Base-by-base conservation (phyloP, 108 stramenopile species). In the Aurantiochytrium sp. region DNA sequence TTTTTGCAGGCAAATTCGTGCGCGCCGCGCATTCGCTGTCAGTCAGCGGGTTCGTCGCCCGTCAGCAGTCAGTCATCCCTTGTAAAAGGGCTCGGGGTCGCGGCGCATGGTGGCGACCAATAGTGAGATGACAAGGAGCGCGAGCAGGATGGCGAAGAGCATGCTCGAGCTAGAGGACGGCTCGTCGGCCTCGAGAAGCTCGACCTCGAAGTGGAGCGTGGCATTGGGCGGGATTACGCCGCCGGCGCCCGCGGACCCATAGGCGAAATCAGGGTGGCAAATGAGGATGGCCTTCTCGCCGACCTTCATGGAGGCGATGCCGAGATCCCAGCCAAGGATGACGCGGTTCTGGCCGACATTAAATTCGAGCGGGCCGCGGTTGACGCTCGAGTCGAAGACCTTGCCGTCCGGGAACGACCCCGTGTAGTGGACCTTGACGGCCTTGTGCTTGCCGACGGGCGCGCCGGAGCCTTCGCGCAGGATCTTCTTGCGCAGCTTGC, bases 161-260 rank as follows among this genome's bases (percentile, higher is more conserved):
- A 41, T 30, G 45, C n/a, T 15, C 15, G 31, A 68, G 27, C 30
- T 22, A 6, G 42, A 41, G n/a, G 73, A 30, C 6, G 73, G 19
- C n/a, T 81, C 73, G 1, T 81, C 32, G 24, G 22, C 52, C 4
- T 39, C 69, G 48, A 96, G 55, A 39, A 96, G 87, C 89, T 97
- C 96, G 1, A 96, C 87, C 54, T 94, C 93, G 68, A 94, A 97
- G 41, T 93, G 86, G 19, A 96, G 93, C 30, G 94, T 94, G 3
- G 94, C 88, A 37, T 90, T 88, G 24, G 96, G 94, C 2, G 96
- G 96, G 39, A 97, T 94, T 12, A 81, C 73, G 42, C 55, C 55
- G 42, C 89, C 81, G 4, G 95, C 96, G 30, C 96, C 96, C 37
- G 86, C 85, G 34, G 89, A 90, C 27, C 97, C 96, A 88, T 96